Evolutionary conservation across 2,329 filamentous ascomycete genomes (phyloP).

Genomic region (Myriosclerotinia curreyana): DNA sequence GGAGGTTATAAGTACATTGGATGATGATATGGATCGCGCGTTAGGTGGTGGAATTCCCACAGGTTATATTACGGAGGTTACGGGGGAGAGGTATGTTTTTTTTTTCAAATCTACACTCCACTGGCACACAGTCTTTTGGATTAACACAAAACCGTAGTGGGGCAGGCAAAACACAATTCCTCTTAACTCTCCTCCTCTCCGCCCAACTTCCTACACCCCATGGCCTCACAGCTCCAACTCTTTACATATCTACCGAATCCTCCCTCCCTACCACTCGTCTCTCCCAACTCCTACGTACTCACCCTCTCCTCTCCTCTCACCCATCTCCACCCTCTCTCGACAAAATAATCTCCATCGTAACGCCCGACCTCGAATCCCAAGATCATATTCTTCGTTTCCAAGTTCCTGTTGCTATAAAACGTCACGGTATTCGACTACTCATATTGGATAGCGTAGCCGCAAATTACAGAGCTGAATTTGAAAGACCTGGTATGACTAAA

Average conservation of each 20-base stretch:
- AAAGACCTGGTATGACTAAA: conserved; percentile 48
- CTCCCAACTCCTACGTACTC: conserved; percentile 68
- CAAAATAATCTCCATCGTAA: conserved; percentile 74
- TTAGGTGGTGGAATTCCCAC: conserved; percentile 78
- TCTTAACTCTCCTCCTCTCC: conserved; percentile 78
- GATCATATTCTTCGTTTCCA: conserved; percentile 94
- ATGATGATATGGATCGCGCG: conserved; percentile 65
- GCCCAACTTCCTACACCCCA: conserved; percentile 74
- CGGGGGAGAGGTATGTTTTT: conserved; percentile 71
- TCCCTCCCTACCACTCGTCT: conserved; percentile 79
- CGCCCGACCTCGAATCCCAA: conserved; percentile 87
- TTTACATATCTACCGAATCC: conserved; percentile 94
- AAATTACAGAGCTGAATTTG: conserved; percentile 92
- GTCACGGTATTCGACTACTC: conserved; percentile 75
- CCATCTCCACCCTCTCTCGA: conserved; percentile 65
- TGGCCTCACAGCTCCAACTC: conserved; percentile 63
- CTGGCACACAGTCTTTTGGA: conserved; percentile 1
- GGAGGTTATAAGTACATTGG: conserved; percentile 74
- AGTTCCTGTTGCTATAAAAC: conserved; percentile 76
- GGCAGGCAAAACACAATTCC: conserved; percentile 91
- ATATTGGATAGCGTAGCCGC: conserved; percentile 90
- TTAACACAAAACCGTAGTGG: conserved; percentile 51
- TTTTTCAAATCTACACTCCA: background rate
- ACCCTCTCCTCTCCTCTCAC: conserved; percentile 63
- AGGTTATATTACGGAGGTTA: conserved; percentile 82